Evolutionary conservation across 768 basidiomycete genomes (phyloP).

Genomic region (Tricholoma sp.): DNA sequence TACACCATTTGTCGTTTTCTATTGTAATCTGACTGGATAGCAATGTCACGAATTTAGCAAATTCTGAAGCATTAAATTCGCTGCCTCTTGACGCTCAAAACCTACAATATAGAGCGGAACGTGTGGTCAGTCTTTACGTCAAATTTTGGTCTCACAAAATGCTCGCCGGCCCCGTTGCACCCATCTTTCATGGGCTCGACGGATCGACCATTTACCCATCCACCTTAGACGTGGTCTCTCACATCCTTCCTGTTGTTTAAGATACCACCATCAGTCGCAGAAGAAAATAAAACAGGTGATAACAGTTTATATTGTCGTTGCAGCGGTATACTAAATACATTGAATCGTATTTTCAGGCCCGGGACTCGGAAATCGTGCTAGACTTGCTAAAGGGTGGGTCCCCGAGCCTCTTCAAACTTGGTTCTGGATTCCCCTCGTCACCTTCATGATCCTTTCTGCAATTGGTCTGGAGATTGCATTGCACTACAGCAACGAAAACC

Average conservation of each 20-base stretch:
- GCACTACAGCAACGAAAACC: conserved; percentile 39
- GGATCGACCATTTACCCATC: neutral
- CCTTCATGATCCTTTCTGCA: conserved; percentile 32
- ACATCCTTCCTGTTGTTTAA: neutral
- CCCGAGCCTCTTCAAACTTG: conserved; percentile 41
- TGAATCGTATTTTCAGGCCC: neutral
- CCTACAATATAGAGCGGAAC: neutral
- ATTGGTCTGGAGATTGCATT: conserved; percentile 43
- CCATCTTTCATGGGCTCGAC: neutral
- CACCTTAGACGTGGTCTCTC: too few species aligned
- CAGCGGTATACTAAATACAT: neutral
- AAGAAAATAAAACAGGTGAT: neutral
- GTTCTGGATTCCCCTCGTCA: conserved; percentile 41
- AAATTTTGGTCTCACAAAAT: neutral
- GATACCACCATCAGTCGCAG: neutral
- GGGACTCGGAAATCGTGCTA: neutral
- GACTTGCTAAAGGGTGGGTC: conserved; percentile 25
- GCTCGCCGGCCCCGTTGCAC: neutral
- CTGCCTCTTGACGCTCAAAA: neutral
- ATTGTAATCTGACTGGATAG: neutral
- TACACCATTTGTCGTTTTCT: neutral
- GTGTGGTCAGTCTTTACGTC: neutral
- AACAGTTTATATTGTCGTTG: neutral
- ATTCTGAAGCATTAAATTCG: neutral
- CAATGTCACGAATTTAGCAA: neutral